These are phyloP conservation scores for Macrophomina tecta DNA, from an alignment of 2,329 filamentous ascomycete species.

Conservation along the genomic window DNA sequence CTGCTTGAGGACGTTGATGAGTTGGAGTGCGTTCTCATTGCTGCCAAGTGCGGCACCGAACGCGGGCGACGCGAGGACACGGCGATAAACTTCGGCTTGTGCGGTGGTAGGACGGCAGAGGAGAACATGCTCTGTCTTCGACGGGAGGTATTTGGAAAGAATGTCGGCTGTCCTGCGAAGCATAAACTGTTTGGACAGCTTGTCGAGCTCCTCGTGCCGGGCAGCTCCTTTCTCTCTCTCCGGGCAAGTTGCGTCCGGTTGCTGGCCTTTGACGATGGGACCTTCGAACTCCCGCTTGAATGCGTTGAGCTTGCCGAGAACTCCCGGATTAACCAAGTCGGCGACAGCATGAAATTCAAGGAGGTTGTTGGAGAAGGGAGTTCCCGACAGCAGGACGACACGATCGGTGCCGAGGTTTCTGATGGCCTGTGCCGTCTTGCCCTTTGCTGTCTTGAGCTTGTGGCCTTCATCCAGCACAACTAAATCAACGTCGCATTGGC, in stretches of 20 bases:
- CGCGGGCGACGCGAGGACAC: slow-evolving; percentile 67
- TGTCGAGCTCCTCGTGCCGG: slow-evolving; percentile 65
- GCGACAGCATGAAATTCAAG: slow-evolving; percentile 72
- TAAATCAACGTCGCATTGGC: slow-evolving; percentile 69
- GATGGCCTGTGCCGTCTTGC: slow-evolving; percentile 71
- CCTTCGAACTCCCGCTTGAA: slow-evolving; percentile 70
- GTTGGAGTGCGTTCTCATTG: slow-evolving; percentile 67
- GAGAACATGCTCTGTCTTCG: slow-evolving; percentile 71
- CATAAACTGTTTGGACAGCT: slow-evolving; percentile 68
- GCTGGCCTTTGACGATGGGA: slow-evolving; percentile 68
- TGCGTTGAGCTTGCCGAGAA: slow-evolving; percentile 65
- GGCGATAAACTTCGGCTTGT: slow-evolving; percentile 67
- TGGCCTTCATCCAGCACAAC: slow-evolving; percentile 75
- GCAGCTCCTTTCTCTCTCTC: slow-evolving; percentile 70
- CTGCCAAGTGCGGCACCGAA: slow-evolving; percentile 68
- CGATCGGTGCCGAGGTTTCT: slow-evolving; percentile 66
- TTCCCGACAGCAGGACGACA: slow-evolving; percentile 69
- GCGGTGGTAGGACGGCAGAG: slow-evolving; percentile 68
- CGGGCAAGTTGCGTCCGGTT: slow-evolving; percentile 65
- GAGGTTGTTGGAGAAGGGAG: slow-evolving; percentile 72
- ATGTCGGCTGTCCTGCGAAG: slow-evolving; percentile 70
- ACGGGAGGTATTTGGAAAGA: slow-evolving; percentile 68
- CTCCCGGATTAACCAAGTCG: slow-evolving; percentile 71
- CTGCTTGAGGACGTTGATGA: slow-evolving; percentile 76
- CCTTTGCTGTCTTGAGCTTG: slow-evolving; percentile 70